phyloP scores from a whole-genome alignment of 768 basidiomycete species.

The Panaeolus cyanescens region DNA sequence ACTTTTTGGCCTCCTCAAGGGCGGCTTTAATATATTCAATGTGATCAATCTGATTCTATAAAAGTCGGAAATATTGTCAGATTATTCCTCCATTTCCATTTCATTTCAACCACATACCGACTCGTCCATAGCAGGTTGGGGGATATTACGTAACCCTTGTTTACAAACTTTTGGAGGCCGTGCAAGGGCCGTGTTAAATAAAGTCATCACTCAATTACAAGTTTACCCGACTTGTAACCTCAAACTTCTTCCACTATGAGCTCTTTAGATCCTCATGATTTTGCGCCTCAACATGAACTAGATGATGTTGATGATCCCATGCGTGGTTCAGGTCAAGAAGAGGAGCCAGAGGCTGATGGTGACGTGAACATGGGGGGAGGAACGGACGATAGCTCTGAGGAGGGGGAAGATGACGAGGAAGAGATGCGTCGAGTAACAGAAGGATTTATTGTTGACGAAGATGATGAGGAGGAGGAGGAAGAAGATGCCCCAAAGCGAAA shows the following conservation, averaged over 20 bases:
- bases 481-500: constrained; percentile 58
- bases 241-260: constrained; percentile 46
- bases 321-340: constrained; percentile 54
- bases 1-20: constrained; percentile 70
- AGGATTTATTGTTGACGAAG: constrained; percentile 93
- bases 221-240: constrained; percentile 12
- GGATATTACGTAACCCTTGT: neutral
- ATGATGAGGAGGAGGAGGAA: constrained; percentile 76
- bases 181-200: constrained; percentile 2
- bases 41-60: constrained; percentile 23
- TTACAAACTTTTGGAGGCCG: constrained; percentile 4
- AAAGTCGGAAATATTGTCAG: too few species aligned
- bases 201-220: constrained; percentile 1
- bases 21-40: constrained; percentile 59
- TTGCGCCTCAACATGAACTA: constrained; percentile 25
- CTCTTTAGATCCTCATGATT: constrained; percentile 45
- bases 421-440: constrained; percentile 83
- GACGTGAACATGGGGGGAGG: constrained; percentile 55
- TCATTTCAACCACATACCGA: too few species aligned
- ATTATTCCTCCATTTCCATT: too few species aligned
- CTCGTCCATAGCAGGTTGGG: neutral
- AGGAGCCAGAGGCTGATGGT: constrained; percentile 57
- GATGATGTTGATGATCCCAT: constrained; percentile 61
- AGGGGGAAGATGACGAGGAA: constrained; percentile 82
- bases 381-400: constrained; percentile 86